Conservation (phyloP, 495 filamentous ascomycete species). For the Neurospora hispaniola region DNA sequence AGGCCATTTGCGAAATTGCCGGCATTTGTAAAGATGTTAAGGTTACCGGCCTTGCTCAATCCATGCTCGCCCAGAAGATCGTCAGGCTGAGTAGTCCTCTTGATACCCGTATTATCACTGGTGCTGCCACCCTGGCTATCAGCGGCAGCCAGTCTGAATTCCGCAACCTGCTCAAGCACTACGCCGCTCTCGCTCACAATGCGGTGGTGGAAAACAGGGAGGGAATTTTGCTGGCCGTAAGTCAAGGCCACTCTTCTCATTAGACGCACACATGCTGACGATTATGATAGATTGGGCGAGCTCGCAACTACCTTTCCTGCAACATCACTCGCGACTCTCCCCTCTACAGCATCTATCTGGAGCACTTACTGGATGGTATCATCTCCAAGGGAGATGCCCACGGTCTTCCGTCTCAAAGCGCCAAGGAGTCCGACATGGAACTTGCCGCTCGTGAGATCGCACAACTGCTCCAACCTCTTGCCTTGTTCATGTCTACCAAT, state of each 20-base stretch:
- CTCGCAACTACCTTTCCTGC: constrained; percentile 66
- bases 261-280: constrained; percentile 9
- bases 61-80: constrained; percentile 90
- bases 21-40: constrained; percentile 73
- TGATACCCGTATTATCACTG: constrained; percentile 73
- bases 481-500: constrained; percentile 56
- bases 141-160: constrained; percentile 69
- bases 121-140: constrained; percentile 66
- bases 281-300: constrained; percentile 48
- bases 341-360: constrained; percentile 66
- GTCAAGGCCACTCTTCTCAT: constrained; percentile 20
- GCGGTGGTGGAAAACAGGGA: constrained; percentile 55
- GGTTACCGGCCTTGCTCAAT: constrained; percentile 87
- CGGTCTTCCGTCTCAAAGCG: constrained; percentile 38
- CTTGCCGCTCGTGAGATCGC: constrained; percentile 75
- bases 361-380: constrained; percentile 75
- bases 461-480: constrained; percentile 71
- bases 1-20: constrained; percentile 82
- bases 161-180: constrained; percentile 72
- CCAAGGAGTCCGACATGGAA: constrained; percentile 61
- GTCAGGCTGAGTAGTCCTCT: constrained; percentile 65
- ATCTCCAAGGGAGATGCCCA: constrained; percentile 78
- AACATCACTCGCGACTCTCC: constrained; percentile 55
- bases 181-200: constrained; percentile 60
- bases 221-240: constrained; percentile 50